Conservation (phyloP, 1,284 basidiomycete species). For the Melampsora abietis-canadensis region DNA sequence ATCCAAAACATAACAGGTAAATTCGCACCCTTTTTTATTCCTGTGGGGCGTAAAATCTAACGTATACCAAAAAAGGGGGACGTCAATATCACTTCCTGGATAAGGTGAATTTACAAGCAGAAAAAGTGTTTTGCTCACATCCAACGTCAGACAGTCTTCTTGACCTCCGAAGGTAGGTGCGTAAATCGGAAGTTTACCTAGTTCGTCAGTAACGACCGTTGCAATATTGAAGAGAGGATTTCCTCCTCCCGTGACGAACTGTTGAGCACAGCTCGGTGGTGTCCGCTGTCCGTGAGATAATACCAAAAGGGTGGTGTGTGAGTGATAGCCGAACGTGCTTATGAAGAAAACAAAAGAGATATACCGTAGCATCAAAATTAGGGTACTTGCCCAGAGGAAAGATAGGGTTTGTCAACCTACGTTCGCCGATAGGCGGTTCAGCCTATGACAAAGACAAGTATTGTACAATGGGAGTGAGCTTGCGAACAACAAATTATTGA, state of each 20-base stretch:
- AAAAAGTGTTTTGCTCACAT: background rate
- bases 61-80: too few species aligned
- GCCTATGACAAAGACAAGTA: background rate
- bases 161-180: background rate
- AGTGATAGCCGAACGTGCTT: too few species aligned
- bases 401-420: constrained; percentile 1
- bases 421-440: constrained; percentile 5
- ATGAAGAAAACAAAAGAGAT: background rate
- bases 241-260: background rate
- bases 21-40: background rate
- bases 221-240: background rate
- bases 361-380: constrained; percentile 2
- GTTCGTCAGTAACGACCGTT: background rate
- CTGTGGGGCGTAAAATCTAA: background rate
- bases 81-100: too few species aligned
- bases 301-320: too few species aligned
- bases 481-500: background rate
- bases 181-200: too few species aligned
- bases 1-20: background rate
- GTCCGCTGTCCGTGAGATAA: background rate
- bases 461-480: background rate
- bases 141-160: background rate
- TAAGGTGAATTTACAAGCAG: too few species aligned
- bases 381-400: background rate
- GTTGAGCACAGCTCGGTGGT: background rate